Evolutionary conservation across 768 basidiomycete species (phyloP), one percentile per base, ranked within the genome.

Genomic region (Leccinum broughii): DNA sequence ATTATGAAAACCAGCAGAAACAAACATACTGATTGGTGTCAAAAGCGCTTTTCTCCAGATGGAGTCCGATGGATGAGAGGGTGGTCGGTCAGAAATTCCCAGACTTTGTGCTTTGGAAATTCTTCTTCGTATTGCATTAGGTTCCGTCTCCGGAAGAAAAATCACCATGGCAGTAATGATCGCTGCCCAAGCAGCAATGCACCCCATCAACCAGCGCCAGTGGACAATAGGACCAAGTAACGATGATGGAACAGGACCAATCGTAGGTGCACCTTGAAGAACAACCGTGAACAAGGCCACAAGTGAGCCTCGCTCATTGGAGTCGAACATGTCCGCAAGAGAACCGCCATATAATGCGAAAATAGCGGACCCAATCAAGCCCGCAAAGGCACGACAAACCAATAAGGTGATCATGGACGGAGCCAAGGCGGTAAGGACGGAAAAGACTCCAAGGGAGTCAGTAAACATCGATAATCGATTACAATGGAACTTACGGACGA

Each of bases 201-300:
- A 62, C 11, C 61, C 70, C 62, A 71, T 64, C 30, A 66, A 22
- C 64, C 59, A 69, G 15, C 63, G 68, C 69, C 70, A 69, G 46
- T 62, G 58, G 24, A 71, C 54, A 28, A 63, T 37, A 22, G 56
- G 22, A 14, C 69, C 65, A 26, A 71, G 63, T 10, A 70, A 17
- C 4, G 70, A 64, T 2, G 67, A 67, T n/a, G 69, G 69, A 10
- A 71, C 69, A 6, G 69, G 66, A 7, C 67, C 70, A 30, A 71
- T 59, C 8, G 69, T 71, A 3, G 65, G 67, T 54, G 67, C 69
- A 37, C 69, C 70, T 58, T 70, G 69, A 9, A 67, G 62, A 7
- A 71, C 63, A 22, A 71, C 35, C 13, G 66, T 69, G 52, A 71
- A 71, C 2, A 71, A 22, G 32, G 69, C 65, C 20, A 71, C 58